Conservation (phyloP, 495 filamentous ascomycete species). For the Saxophila tyrrhenica region DNA sequence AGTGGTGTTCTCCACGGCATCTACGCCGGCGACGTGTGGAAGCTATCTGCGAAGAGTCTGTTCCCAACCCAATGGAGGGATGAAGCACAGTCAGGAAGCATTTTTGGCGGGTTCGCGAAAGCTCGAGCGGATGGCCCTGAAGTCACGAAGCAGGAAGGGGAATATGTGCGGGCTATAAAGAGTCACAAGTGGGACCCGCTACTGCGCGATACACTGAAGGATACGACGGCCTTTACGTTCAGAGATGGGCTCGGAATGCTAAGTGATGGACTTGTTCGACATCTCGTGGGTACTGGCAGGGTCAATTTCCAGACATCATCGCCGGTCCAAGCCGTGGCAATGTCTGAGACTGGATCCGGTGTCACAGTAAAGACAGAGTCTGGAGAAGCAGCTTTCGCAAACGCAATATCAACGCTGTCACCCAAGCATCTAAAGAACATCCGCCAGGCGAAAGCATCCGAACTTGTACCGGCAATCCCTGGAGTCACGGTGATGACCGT, state of each 20-base stretch:
- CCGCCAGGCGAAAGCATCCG: conserved; percentile 11
- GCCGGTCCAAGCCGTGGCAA: conserved; percentile 25
- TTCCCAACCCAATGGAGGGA: conserved; percentile 41
- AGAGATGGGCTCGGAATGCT: conserved; percentile 47
- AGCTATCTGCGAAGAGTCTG: conserved; percentile 59
- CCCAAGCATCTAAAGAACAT: conserved; percentile 34
- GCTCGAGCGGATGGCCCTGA: conserved; percentile 6
- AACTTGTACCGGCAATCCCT: conserved; percentile 41
- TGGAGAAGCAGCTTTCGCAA: conserved; percentile 38
- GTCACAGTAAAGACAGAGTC: conserved; percentile 3
- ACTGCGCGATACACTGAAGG: conserved; percentile 13
- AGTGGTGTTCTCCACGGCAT: conserved; percentile 82
- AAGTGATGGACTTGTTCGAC: conserved; percentile 34
- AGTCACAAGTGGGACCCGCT: conserved; percentile 21
- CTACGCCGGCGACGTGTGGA: conserved; percentile 81
- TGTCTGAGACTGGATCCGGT: background rate
- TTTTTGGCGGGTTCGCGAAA: conserved; percentile 19
- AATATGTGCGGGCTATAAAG: conserved; percentile 18
- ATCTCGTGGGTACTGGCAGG: conserved; percentile 36
- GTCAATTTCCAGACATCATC: conserved; percentile 42
- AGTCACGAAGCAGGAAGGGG: conserved; percentile 19
- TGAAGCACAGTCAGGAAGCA: conserved; percentile 36
- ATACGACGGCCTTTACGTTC: conserved; percentile 49
- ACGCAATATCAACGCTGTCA: conserved; percentile 62
- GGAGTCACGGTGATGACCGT: conserved; percentile 80